Evolutionary conservation across 768 basidiomycete genomes (phyloP), one percentile per base, ranked within the genome.

Genomic region (Saitozyma podzolica): DNA sequence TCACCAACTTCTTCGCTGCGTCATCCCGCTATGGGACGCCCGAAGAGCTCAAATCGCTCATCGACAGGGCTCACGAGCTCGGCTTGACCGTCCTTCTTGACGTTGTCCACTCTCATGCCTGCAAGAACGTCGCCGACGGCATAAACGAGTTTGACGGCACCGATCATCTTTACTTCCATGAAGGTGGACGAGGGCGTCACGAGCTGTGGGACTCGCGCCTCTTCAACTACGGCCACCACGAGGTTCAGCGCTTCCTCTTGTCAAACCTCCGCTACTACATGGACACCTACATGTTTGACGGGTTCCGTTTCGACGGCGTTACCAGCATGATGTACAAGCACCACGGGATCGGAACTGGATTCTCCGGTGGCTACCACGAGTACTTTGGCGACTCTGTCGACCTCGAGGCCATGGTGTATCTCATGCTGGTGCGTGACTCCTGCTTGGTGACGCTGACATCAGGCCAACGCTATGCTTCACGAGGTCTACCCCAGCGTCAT

Each of bases 311-410:
- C 76, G 96, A 99, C 69, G 96, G 96, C 37, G 96, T 99, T 53
- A 99, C 96, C 4, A 94, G 92, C 75, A 98, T 98, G 95, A 94
- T 99, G 92, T 99, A 97, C 81, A 82, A 86, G 56, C 96, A 99
- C 76, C 96, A 98, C 80, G 96, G 96, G 9, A 98, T 98, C 70
- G 95, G 95, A 14, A 86, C 93, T 8, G 96, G 95, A 16, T 99
- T 99, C 82, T 95, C 92, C 48, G 74, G 78, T 37, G 94, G 91
- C 11, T 99, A 99, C 80, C 91, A 96, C 75, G 96, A 99, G 80
- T 99, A 99, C 81, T 99, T 97, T 79, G 95, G 94, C 13, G 82
- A 85, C 41, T 82, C 80, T 11, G 89, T 89, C 17, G 96, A 98
- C 71, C 82, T 88, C 52, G 95, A 97, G 72, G 92, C 86, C 8